Conservation (phyloP, 805 yeast species). For the Myxozyma monticola region DNA sequence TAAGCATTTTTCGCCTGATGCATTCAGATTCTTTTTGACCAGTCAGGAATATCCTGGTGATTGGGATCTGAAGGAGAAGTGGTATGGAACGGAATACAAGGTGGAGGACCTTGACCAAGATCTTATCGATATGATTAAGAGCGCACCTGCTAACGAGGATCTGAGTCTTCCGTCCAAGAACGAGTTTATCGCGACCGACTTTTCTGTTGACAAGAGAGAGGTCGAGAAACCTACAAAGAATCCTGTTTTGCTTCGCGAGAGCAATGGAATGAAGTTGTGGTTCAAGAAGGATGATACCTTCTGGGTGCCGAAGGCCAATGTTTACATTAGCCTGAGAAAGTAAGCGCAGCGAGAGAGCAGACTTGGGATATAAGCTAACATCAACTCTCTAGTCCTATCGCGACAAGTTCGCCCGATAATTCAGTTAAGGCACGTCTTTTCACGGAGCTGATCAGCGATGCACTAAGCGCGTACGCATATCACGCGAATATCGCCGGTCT, state of each 20-base stretch:
- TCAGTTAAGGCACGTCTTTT: conserved; percentile 61
- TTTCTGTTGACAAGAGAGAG: conserved; percentile 54
- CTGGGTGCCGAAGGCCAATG: conserved; percentile 81
- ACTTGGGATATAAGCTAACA: too few species aligned
- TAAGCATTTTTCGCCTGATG: conserved; percentile 53
- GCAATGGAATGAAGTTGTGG: conserved; percentile 66
- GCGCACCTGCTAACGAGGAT: conserved; percentile 36
- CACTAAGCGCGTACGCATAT: conserved; percentile 71
- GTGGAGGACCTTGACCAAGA: conserved; percentile 47
- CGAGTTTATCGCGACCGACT: conserved; percentile 78
- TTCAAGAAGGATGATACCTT: conserved; percentile 86
- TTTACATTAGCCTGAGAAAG: conserved; percentile 59
- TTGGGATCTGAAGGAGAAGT: conserved; percentile 58
- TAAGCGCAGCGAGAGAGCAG: too few species aligned
- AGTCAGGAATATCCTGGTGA: conserved; percentile 52
- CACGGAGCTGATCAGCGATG: conserved; percentile 72
- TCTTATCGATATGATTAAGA: conserved; percentile 41
- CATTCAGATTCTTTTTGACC: conserved; percentile 59
- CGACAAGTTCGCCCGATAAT: conserved; percentile 58
- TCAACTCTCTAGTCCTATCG: conserved; percentile 48
- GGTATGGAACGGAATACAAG: conserved; percentile 88
- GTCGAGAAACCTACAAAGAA: conserved; percentile 45
- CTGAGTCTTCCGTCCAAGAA: conserved; percentile 71
- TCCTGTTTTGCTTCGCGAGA: conserved; percentile 62
- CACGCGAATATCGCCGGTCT: conserved; percentile 84